Evolutionary conservation across 768 basidiomycete species (phyloP).

Genomic region (Collybiopsis luxurians): DNA sequence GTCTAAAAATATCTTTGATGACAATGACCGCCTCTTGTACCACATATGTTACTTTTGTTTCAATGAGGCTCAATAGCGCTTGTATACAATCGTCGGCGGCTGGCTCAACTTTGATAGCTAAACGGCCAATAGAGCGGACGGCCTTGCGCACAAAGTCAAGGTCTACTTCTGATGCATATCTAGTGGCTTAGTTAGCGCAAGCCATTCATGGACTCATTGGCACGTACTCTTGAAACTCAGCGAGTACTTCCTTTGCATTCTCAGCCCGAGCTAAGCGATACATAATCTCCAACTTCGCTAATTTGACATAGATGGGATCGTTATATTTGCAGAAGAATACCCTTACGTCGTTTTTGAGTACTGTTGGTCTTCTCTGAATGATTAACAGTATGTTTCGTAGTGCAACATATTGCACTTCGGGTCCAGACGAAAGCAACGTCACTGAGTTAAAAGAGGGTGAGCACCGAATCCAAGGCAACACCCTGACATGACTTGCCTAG

Average conservation of each 20-base stretch:
- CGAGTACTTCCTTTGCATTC: conserved; percentile 88
- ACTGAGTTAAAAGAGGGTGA: conserved; percentile 46
- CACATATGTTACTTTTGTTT: conserved; percentile 93
- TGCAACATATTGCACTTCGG: conserved; percentile 98
- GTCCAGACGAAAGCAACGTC: conserved; percentile 91
- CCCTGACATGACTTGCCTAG: conserved; percentile 55
- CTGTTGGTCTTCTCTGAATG: conserved; percentile 89
- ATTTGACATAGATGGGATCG: conserved; percentile 97
- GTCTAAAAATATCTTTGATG: conserved; percentile 95
- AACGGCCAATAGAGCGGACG: conserved; percentile 92
- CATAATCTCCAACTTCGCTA: conserved; percentile 99
- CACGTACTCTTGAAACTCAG: conserved; percentile 87
- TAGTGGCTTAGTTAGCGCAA: conserved; percentile 26
- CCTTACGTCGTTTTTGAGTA: conserved; percentile 95
- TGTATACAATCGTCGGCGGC: conserved; percentile 91
- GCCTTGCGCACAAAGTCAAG: conserved; percentile 98
- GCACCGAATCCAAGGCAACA: neutral
- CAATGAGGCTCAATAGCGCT: conserved; percentile 80
- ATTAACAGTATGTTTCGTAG: conserved; percentile 95
- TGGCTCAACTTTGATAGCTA: conserved; percentile 95
- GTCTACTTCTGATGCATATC: conserved; percentile 98
- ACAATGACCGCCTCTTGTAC: conserved; percentile 98
- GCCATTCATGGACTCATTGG: neutral
- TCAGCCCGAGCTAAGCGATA: conserved; percentile 94
- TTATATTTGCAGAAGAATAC: conserved; percentile 99